Evolutionary conservation across 2,329 filamentous ascomycete species (phyloP), one percentile per base, ranked within the genome.

Genomic region (Verticillium nubilum): DNA sequence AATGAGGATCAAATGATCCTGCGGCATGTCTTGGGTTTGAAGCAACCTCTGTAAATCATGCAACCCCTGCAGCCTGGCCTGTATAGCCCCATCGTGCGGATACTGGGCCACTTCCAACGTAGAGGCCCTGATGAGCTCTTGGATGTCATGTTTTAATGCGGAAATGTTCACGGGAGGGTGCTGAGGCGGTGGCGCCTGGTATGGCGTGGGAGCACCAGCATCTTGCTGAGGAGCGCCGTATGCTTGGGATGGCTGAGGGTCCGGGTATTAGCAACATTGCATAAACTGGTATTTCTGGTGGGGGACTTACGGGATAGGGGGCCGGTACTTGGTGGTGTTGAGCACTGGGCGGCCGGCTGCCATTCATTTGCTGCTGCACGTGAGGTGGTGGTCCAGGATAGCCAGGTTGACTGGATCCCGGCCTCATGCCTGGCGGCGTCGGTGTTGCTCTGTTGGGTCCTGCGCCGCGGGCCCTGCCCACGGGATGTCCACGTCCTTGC

Each of bases 41-140:
- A 97, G 79, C 65, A 94, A 85, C 66, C 82, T 86, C 77, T 96
- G 91, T 64, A 98, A 83, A 74, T 95, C 91, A 74, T 93, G 79
- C 67, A 97, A 84, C 63, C 92, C 92, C 76, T 91, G 90, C 70
- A 97, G 79, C 76, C 90, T 91, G 70, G 86, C 88, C 72, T 91
- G 88, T 71, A 91, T 82, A 75, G 86, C 85, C 74, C 81, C 76
- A 79, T 97, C 90, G 79, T 88, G 85, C 62, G 89, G 89, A 72
- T 87, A 91, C 65, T 85, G 85, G 65, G 88, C 87, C 76, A 91
- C 89, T 69, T 92, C 88, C 65, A 82, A 81, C 76, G 88, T 88
- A 65, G 89, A 87, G 66, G 84, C 84, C 69, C 82, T 76, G 72
- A 97, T 91, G 67, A 97, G 80, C 69, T 85, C 86, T 68, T 90